Evolutionary conservation across 2,329 filamentous ascomycete species (phyloP).

Genomic region (Fusarium newnesense): DNA sequence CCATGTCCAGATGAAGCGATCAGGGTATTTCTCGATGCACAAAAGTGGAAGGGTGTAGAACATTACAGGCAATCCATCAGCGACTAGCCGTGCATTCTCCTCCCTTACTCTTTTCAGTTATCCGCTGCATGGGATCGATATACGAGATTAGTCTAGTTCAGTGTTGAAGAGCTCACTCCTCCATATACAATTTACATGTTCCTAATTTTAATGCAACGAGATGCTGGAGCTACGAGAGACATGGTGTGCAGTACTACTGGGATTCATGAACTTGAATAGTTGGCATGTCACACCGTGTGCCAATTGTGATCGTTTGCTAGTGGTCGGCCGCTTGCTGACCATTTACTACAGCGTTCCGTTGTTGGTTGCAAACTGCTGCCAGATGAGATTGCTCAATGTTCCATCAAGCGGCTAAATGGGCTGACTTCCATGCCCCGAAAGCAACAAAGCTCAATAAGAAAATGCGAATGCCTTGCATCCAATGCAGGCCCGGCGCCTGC

Average conservation of each 20-base stretch:
- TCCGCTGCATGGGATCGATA: neutral
- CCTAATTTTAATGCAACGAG: neutral
- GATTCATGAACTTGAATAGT: neutral
- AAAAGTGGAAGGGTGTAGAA: neutral
- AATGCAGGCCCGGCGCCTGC: neutral
- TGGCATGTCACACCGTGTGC: neutral
- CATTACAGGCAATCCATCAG: neutral
- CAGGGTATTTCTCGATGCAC: neutral
- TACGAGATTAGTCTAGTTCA: too few relatives aligned
- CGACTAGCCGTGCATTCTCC: neutral
- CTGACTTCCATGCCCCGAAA: neutral
- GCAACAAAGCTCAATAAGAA: neutral
- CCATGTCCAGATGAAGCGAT: neutral
- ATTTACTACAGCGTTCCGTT: neutral
- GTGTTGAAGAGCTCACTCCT: too few relatives aligned
- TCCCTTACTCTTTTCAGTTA: neutral
- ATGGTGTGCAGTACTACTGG: fast-evolving
- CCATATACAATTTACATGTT: neutral
- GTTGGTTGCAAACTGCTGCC: too few relatives aligned
- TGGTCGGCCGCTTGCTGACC: neutral
- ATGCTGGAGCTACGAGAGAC: neutral
- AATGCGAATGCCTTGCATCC: too few relatives aligned
- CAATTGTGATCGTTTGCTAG: neutral
- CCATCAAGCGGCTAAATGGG: neutral
- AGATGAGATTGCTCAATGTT: neutral